Base-by-base conservation (phyloP, 805 yeast species). In the Sungouiella thailandica region DNA sequence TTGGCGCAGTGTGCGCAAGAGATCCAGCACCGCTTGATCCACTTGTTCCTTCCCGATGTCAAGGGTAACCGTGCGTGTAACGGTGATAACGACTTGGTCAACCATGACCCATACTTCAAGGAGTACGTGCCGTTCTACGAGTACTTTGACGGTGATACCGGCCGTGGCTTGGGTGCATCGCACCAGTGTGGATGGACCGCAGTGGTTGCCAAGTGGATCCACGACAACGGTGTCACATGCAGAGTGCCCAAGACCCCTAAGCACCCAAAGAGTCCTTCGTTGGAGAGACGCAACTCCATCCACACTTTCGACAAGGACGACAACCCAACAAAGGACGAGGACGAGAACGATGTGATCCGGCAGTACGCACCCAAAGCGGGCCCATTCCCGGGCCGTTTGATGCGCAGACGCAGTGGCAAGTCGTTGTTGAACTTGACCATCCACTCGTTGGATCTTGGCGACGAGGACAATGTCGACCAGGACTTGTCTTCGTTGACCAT, bases 131-230 rank as follows among this genome's bases (percentile, higher is more conserved):
- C 83, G 42, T 88, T 85, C 55, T 83, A 76, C 55, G 97, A 88
- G 64, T 88, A 82, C 56, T 88, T 88, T 55, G 94, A 88, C 51
- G 96, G 95, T 46, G 97, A 88, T 55, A 83, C 93, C 2, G 97
- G 97, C 25, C 74, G 95, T 46, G 97, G 96, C 5, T 62, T 88
- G 37, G 97, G 97, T 22, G 87, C 96, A 2, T 79, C 88, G 33
- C 96, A 89, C 65, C 97, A 88, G 63, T 82, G 88, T 68, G 97
- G 97, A 9, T 88, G 97, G 97, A 88, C 96, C 1, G 89, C 95
- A 0, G 70, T 89, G 29, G 93, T 87, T 33, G 95, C 95, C 27
- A 83, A 90, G 60, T 77, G 88, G 76, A 85, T 89, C 52, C 93
- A 84, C 54, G 90, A 89, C 60, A 83, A 84, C 28, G 96, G 96